Percentiles rank a stretch among this genome's conserved stretches.
Evolutionary conservation across 2,329 filamentous ascomycete genomes (phyloP).

Genomic region (Calonectria honghensis): DNA sequence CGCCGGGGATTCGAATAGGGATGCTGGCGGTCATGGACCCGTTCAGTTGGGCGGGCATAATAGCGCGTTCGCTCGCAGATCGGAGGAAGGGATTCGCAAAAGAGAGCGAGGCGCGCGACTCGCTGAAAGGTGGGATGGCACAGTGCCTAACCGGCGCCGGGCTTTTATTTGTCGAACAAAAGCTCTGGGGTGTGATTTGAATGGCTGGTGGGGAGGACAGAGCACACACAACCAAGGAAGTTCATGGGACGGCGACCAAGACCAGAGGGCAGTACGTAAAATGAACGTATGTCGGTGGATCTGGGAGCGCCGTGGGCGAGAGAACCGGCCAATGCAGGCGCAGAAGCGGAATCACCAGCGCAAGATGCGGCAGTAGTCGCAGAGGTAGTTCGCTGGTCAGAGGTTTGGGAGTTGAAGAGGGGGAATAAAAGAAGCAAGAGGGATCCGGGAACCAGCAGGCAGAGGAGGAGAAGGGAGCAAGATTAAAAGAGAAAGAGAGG

Average conservation of each 20-base stretch:
- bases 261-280: conserved; percentile 60
- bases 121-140: conserved; percentile 43
- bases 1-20: conserved; percentile 61
- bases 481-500: conserved; percentile 37
- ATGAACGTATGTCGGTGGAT: conserved; percentile 59
- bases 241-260: conserved; percentile 45
- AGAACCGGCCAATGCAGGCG: conserved; percentile 57
- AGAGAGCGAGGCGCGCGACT: conserved; percentile 36
- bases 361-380: conserved; percentile 49
- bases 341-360: conserved; percentile 49
- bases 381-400: conserved; percentile 36
- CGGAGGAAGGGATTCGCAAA: conserved; percentile 48
- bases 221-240: conserved; percentile 45
- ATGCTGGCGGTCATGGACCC: conserved; percentile 62
- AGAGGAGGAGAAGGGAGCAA: conserved; percentile 23
- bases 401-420: conserved; percentile 32
- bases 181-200: conserved; percentile 53
- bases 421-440: conserved; percentile 28
- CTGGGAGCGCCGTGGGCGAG: conserved; percentile 50
- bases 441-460: background rate
- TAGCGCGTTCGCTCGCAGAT: conserved; percentile 53
- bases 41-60: conserved; percentile 64
- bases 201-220: conserved; percentile 49
- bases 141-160: conserved; percentile 46
- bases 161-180: conserved; percentile 51